Conservation (phyloP, 768 basidiomycete genomes). For the Cystobasidium tubakii region DNA sequence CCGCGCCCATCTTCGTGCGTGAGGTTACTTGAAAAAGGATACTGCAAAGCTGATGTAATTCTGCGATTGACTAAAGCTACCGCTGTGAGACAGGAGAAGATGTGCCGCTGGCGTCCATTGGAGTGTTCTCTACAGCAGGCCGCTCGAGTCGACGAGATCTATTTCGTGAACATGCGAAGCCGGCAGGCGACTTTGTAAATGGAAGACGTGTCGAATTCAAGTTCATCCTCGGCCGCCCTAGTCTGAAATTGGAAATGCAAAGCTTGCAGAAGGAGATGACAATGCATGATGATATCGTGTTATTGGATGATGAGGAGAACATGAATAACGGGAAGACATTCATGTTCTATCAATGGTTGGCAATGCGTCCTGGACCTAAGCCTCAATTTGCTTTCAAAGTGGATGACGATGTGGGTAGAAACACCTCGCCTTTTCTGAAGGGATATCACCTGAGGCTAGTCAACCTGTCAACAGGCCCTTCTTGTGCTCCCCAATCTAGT, state of each 20-base stretch:
- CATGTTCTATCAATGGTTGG: constrained; percentile 57
- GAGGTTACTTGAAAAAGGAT: neutral
- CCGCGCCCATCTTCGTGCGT: neutral
- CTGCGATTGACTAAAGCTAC: neutral
- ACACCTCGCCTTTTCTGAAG: neutral
- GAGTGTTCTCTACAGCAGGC: constrained; percentile 79
- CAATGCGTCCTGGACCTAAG: neutral
- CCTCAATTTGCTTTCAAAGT: constrained; percentile 34
- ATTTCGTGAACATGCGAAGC: constrained; percentile 80
- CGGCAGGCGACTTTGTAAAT: constrained; percentile 63
- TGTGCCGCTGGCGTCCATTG: constrained; percentile 58
- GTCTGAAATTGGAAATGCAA: constrained; percentile 69
- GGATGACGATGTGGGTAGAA: constrained; percentile 32
- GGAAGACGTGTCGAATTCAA: constrained; percentile 57
- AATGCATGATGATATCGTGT: constrained; percentile 73
- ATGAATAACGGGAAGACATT: constrained; percentile 95
- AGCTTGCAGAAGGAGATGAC: constrained; percentile 74
- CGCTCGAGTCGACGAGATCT: constrained; percentile 74
- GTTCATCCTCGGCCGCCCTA: constrained; percentile 81
- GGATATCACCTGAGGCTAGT: neutral
- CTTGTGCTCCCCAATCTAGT: constrained; percentile 8
- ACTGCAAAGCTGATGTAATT: neutral
- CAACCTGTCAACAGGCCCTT: neutral
- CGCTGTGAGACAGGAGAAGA: neutral
- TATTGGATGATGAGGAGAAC: constrained; percentile 61